phyloP scores from a whole-genome alignment of 2,329 filamentous ascomycete species.

The Eutypella sp. region DNA sequence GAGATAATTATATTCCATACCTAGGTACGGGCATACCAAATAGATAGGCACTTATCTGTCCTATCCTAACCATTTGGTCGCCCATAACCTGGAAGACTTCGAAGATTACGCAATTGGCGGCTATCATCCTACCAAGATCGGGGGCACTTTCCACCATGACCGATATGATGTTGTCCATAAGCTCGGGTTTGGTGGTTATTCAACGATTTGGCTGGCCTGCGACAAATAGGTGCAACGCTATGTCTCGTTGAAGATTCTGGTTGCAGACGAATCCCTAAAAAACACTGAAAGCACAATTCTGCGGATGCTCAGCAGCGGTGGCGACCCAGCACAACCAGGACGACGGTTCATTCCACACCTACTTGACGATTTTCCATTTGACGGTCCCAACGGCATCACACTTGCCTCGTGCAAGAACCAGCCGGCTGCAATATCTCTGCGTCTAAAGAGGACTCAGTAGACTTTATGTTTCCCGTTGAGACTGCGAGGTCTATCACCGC shows the following conservation, averaged over 20 bases:
- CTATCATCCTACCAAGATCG: neutral
- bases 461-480: constrained; percentile 12
- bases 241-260: constrained; percentile 10
- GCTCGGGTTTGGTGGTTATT: neutral
- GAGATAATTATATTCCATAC: too few relatives aligned
- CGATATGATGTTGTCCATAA: neutral
- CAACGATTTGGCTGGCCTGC: constrained; percentile 31
- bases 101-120: neutral
- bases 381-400: constrained; percentile 13
- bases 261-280: constrained; percentile 1
- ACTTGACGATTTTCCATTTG: constrained; percentile 11
- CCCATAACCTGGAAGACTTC: too few relatives aligned
- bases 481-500: constrained; percentile 12
- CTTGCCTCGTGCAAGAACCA: constrained; percentile 9
- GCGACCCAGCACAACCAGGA: constrained; percentile 5
- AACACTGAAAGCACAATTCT: constrained; percentile 6
- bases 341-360: constrained; percentile 7
- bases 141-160: neutral
- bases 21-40: too few relatives aligned
- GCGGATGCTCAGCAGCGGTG: constrained; percentile 3
- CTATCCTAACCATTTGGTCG: too few relatives aligned
- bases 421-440: constrained; percentile 6
- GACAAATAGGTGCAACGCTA: constrained; percentile 22
- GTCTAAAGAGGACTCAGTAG: neutral
- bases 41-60: too few relatives aligned